These are phyloP conservation scores for Filobasidium floriforme DNA, from an alignment of 768 basidiomycete genomes.

Conservation along the genomic window DNA sequence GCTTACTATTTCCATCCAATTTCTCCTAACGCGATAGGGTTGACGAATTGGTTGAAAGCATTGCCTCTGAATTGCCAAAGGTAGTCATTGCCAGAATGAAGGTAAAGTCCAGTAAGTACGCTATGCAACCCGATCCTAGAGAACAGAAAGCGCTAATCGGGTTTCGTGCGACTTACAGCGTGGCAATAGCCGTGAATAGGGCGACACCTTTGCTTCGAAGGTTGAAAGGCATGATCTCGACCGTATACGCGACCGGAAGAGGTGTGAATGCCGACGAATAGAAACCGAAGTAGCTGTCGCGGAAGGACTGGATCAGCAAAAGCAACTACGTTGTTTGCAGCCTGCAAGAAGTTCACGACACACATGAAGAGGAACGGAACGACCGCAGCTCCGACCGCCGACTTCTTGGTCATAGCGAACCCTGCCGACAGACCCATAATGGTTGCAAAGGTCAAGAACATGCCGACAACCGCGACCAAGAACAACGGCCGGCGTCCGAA, in stretches of 20 bases:
- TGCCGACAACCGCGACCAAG: slow-evolving; percentile 31
- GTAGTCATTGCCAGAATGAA: neutral
- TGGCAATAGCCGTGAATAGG: slow-evolving; percentile 20
- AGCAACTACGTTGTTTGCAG: no score
- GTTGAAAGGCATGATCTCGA: slow-evolving; percentile 28
- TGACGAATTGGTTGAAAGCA: slow-evolving; percentile 28
- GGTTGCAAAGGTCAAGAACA: slow-evolving; percentile 27
- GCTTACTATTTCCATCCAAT: slow-evolving; percentile 32
- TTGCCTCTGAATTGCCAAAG: neutral
- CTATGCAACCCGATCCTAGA: no score
- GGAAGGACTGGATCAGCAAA: neutral
- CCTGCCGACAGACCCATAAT: slow-evolving; percentile 33
- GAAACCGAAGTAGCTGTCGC: slow-evolving; percentile 12
- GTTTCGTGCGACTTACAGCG: neutral
- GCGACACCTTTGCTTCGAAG: slow-evolving; percentile 28
- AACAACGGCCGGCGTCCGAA: slow-evolving; percentile 37
- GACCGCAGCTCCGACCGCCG: slow-evolving; percentile 27
- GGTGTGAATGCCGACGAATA: slow-evolving; percentile 11
- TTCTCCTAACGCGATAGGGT: slow-evolving; percentile 34
- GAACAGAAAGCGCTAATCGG: no score
- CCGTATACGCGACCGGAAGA: slow-evolving; percentile 15
- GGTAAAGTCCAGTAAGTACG: no score
- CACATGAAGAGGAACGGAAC: slow-evolving; percentile 42
- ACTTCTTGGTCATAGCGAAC: slow-evolving; percentile 28
- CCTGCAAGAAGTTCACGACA: no score